Base-by-base conservation (phyloP, 148 eudicot genomes). In the Fagopyrum homotropicum region DNA sequence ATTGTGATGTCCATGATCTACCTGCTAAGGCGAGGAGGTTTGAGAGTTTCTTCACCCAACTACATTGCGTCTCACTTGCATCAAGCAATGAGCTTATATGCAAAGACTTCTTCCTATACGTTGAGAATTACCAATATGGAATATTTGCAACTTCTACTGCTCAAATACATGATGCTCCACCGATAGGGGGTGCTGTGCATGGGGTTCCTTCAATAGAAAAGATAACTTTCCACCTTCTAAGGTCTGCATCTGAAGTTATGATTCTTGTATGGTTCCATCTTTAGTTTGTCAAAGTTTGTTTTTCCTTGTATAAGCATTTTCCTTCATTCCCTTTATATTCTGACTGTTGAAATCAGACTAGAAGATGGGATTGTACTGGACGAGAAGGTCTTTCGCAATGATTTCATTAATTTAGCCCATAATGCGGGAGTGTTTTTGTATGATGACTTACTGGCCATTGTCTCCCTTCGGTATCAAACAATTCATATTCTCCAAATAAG, bases 401-500 rank as follows among this genome's bases (percentile, higher is more conserved):
- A 95, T 89, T 95, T 87, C 80, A 87, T 95, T 71, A 89, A 92
- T 77, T 83, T 95, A 79, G 86, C 88, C 48, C 98, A 92, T 81
- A 89, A 84, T 70, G 83, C 80, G 86, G 96, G 98, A 77, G 98
- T 88, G 51, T 95, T 83, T 80, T 83, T 95, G 77, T 92, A 92
- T 75, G 97, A 95, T 72, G 96, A 95, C 85, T 84, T 95, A 77
- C 81, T 95, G 80, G 93, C 98, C 70, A 88, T 95, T 77, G 96
- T 92, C 29, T 95, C 98, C 69, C 86, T 95, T 57, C 97, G 98
- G 51, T 92, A 84, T 84, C 97, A 95, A 75, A 86, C 83, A 74
- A 95, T 95, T 79, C 96, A 95, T 86, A 85, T 95, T 83, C 86
- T 95, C 75, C 98, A 95, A 83, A 87, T 95, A 77, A 86, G 96